Conservation (phyloP, 345 rosid species). For the Syzygium grande region DNA sequence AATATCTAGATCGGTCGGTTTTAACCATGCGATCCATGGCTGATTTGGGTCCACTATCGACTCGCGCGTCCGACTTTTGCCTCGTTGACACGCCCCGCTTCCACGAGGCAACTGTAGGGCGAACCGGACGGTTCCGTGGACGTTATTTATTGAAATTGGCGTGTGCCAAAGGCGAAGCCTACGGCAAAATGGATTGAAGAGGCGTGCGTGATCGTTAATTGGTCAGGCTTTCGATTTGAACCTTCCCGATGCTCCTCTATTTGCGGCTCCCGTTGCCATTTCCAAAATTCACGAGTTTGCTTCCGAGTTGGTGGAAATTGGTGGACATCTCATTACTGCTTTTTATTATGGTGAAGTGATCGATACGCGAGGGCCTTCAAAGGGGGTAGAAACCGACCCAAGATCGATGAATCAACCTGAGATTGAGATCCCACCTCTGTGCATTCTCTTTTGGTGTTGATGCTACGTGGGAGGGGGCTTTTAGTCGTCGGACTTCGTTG, state of each 20-base stretch:
- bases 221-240: accelerated
- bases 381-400: too few relatives aligned
- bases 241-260: not conserved
- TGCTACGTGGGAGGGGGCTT: not conserved
- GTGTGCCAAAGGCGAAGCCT: not conserved
- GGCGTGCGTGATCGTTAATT: accelerated
- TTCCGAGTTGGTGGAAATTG: not conserved
- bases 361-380: too few relatives aligned
- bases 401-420: too few relatives aligned
- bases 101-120: too few relatives aligned
- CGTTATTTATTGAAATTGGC: not conserved
- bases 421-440: not conserved
- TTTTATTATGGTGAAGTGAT: not conserved
- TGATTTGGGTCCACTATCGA: too few relatives aligned
- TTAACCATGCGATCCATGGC: too few relatives aligned
- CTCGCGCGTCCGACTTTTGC: too few relatives aligned
- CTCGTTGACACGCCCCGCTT: too few relatives aligned
- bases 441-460: not conserved
- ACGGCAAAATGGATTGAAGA: not conserved
- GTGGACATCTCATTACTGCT: not conserved
- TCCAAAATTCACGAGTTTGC: not conserved
- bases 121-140: too few relatives aligned
- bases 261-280: not conserved
- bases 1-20: too few relatives aligned
- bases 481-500: not conserved